A percentile compares a stretch with the other conserved stretches of the same genome.
Evolutionary conservation across 1,284 basidiomycete species (phyloP).

Genomic region (Golubevia sp.): DNA sequence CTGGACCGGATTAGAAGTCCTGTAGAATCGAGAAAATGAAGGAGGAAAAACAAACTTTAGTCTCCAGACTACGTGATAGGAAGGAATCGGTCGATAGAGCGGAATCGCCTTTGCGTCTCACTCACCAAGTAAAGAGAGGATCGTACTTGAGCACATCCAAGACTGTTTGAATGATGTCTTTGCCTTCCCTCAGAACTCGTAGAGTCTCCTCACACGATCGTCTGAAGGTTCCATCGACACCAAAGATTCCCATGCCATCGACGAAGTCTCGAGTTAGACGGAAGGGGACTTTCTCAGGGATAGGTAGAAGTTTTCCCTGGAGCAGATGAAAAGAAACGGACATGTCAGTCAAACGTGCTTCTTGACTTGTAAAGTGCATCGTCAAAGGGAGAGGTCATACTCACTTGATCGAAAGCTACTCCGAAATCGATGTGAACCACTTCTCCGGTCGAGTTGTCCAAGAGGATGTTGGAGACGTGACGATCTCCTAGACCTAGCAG

Average conservation of each 20-base stretch:
- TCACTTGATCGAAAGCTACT: constrained; percentile 82
- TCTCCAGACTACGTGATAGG: background rate
- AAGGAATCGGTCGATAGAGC: background rate
- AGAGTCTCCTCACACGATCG: constrained; percentile 93
- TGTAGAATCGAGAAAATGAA: background rate
- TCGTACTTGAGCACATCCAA: constrained; percentile 97
- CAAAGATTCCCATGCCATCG: constrained; percentile 88
- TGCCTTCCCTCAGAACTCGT: constrained; percentile 81
- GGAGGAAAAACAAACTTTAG: background rate
- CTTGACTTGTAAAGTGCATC: background rate
- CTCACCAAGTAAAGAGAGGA: constrained; percentile 87
- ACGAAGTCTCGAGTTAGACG: constrained; percentile 90
- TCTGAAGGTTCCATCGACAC: constrained; percentile 91
- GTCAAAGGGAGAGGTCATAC: constrained; percentile 5
- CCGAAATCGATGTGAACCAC: constrained; percentile 94
- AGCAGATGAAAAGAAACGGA: background rate
- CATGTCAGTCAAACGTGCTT: background rate
- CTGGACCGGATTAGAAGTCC: constrained; percentile 18
- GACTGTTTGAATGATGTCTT: constrained; percentile 87
- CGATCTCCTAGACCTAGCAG: constrained; percentile 90
- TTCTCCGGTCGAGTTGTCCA: constrained; percentile 83
- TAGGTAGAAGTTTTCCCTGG: constrained; percentile 78
- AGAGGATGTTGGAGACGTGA: constrained; percentile 87
- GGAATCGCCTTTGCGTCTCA: constrained; percentile 6
- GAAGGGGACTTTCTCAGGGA: constrained; percentile 92